Conservation (phyloP, 768 basidiomycete species). For the Cyclocybe aegerita region DNA sequence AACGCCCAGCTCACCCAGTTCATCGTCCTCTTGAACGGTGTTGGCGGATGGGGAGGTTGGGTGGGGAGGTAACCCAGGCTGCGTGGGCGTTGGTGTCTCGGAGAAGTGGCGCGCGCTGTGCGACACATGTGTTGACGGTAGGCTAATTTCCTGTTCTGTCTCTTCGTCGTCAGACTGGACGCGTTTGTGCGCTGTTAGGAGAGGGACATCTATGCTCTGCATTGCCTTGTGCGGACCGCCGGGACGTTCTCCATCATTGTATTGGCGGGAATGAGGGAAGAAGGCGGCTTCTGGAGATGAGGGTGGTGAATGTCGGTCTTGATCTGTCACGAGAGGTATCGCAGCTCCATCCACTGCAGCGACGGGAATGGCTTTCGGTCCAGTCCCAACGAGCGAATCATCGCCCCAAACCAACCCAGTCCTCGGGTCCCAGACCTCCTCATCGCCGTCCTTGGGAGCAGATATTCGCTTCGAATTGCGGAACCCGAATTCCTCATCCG, state of each 20-base stretch:
- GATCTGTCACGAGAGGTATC: slow-evolving; percentile 6
- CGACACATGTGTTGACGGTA: no score
- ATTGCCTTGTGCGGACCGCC: no score
- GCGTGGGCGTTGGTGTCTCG: no score
- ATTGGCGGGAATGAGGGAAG: background rate
- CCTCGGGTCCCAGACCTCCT: slow-evolving; percentile 12
- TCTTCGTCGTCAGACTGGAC: no score
- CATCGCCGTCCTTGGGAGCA: background rate
- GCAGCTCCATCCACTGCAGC: background rate
- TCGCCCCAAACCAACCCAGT: slow-evolving; percentile 4
- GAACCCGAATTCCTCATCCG: slow-evolving; percentile 4
- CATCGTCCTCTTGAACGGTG: background rate
- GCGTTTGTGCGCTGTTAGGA: no score
- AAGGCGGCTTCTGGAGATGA: background rate
- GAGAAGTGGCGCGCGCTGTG: no score
- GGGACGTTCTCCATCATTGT: no score
- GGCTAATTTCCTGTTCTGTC: no score
- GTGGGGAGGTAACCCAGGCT: no score
- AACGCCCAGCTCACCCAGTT: slow-evolving; percentile 1
- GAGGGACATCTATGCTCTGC: no score
- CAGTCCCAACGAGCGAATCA: background rate
- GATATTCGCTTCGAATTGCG: background rate
- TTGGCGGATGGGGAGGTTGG: no score
- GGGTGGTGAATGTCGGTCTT: background rate
- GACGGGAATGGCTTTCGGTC: background rate